Base-by-base conservation (phyloP, 2,329 filamentous ascomycete genomes). In the Hirsutella rhossiliensis region DNA sequence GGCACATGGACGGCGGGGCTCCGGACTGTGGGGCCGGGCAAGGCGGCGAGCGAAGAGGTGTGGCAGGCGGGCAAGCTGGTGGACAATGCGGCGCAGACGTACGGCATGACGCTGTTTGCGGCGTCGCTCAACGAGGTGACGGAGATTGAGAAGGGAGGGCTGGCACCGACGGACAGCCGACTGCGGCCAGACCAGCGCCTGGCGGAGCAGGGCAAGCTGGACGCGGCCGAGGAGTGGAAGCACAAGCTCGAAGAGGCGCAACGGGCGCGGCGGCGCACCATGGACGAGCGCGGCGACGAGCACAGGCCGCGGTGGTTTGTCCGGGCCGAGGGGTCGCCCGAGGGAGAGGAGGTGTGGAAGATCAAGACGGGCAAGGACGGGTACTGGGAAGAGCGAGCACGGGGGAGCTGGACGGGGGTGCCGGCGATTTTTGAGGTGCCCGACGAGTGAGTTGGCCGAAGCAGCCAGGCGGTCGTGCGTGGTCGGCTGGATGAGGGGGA, bases 111-210 rank as follows among this genome's bases (percentile, higher is more conserved):
- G 0, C 70, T 75, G 0, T 98, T 97, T 58, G 88, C 89, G 0
- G 89, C 87, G 0, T 65, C 74, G 2, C 73, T 98, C 38, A 98
- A 98, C 55, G 87, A 98, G 63, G 73, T 94, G 48, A 97, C 92
- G 0, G 55, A 74, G 0, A 70, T 95, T 6, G 92, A 98, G 62
- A 69, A 80, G 46, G 78, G 71, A 4, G 80, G 78, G 46, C 65
- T 96, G 15, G 82, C 92, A 4, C 75, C 78, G 0, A 97, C 90
- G 0, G 92, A 98, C 64, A 84, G 77, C 30, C 72, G 92, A 23
- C 67, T 96, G 36, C 73, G 92, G 15, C 89, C 88, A 3, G 92
- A 98, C 58, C 92, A 97, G 67, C 75, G 85, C 13, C 78, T 88
- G 3, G 77, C 86, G 3, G 92, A 98, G 64, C 71, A 82, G 38